Evolutionary conservation across 805 yeast species (phyloP).

Genomic region (Candida patagonica): DNA sequence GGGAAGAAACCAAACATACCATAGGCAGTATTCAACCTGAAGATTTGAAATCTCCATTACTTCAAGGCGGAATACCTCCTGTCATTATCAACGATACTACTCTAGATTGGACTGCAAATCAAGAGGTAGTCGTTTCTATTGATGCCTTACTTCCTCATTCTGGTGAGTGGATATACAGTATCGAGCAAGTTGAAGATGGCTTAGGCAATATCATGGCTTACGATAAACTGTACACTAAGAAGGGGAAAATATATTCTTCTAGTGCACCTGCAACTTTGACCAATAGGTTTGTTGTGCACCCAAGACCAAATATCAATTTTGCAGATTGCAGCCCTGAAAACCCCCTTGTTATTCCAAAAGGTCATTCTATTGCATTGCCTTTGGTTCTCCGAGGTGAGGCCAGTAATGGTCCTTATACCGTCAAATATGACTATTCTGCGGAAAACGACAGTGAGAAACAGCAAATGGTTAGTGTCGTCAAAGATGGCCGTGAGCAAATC

Average conservation of each 20-base stretch:
- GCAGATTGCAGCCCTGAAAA: slow-evolving; percentile 23
- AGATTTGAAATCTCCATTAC: slow-evolving; percentile 28
- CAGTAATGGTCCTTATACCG: slow-evolving; percentile 41
- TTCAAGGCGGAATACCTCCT: slow-evolving; percentile 14
- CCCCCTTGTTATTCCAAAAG: slow-evolving; percentile 24
- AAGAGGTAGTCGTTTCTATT: slow-evolving; percentile 34
- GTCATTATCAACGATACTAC: slow-evolving; percentile 15
- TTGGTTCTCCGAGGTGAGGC: slow-evolving; percentile 10
- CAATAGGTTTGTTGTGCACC: slow-evolving; percentile 43
- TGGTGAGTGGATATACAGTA: slow-evolving; percentile 49
- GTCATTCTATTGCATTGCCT: slow-evolving; percentile 17
- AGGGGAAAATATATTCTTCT: slow-evolving; percentile 24
- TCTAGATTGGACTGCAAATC: slow-evolving; percentile 29
- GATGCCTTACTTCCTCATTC: slow-evolving; percentile 34
- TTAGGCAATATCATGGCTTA: slow-evolving; percentile 46
- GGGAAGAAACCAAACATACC: slow-evolving; percentile 33
- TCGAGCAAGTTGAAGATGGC: slow-evolving; percentile 55
- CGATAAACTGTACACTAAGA: slow-evolving; percentile 13
- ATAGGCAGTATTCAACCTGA: slow-evolving; percentile 45
- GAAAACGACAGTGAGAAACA: neutral
- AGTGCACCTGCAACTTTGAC: slow-evolving; percentile 29
- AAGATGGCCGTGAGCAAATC: slow-evolving; percentile 18
- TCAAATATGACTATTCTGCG: slow-evolving; percentile 16
- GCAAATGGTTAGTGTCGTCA: neutral
- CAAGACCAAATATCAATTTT: slow-evolving; percentile 44